Evolutionary conservation across 1,284 basidiomycete species (phyloP).

Genomic region (Sanghuangporus baumii): DNA sequence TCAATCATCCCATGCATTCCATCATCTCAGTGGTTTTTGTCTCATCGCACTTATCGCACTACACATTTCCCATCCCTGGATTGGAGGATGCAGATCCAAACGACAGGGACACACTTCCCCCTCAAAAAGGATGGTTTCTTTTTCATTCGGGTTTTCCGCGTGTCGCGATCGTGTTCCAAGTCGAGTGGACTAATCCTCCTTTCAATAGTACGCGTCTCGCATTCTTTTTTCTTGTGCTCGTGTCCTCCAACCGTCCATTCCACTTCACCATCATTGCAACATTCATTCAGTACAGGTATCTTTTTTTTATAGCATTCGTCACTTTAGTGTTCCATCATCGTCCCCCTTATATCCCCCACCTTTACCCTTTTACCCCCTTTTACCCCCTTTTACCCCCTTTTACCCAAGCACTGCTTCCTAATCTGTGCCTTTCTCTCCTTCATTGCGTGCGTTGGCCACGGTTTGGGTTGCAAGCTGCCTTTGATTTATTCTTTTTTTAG

Average conservation of each 20-base stretch:
- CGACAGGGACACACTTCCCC: slow-evolving; percentile 6
- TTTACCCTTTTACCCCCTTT: slow-evolving; percentile 20
- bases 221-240: slow-evolving; percentile 28
- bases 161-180: slow-evolving; percentile 13
- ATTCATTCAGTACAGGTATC: slow-evolving; percentile 23
- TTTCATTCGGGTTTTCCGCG: slow-evolving; percentile 15
- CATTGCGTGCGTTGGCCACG: slow-evolving; percentile 12
- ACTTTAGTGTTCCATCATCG: slow-evolving; percentile 21
- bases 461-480: slow-evolving; percentile 10
- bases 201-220: slow-evolving; percentile 7
- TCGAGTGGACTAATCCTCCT: slow-evolving; percentile 15
- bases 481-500: slow-evolving; percentile 20
- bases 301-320: slow-evolving; percentile 23
- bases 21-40: slow-evolving; percentile 19
- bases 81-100: slow-evolving; percentile 10
- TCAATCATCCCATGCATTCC: slow-evolving; percentile 33
- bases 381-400: slow-evolving; percentile 23
- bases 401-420: slow-evolving; percentile 28
- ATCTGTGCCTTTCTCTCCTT: slow-evolving; percentile 21
- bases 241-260: slow-evolving; percentile 9
- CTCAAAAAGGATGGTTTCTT: slow-evolving; percentile 4
- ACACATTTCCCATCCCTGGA: slow-evolving; percentile 13
- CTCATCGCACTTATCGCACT: slow-evolving; percentile 17
- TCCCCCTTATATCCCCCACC: slow-evolving; percentile 7
- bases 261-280: slow-evolving; percentile 15